These are phyloP conservation scores for Penicillium manginii DNA, from an alignment of 495 filamentous ascomycete species.

Conservation along the genomic window DNA sequence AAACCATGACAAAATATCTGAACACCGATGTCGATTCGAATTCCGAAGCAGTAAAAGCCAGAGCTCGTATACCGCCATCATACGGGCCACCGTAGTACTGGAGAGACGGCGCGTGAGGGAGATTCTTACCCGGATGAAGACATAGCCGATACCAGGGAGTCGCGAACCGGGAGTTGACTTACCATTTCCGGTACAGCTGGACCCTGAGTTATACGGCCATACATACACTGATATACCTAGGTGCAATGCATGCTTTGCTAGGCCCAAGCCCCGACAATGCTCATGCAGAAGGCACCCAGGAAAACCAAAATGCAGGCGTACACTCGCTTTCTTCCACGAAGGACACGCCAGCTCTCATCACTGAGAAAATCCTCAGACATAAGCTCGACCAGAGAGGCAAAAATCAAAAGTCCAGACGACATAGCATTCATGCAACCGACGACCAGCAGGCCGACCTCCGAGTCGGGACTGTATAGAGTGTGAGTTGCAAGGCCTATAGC, in stretches of 20 bases:
- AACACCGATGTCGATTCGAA: no score
- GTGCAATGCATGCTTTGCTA: not conserved
- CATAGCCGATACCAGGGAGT: not conserved
- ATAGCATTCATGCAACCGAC: conserved; percentile 74
- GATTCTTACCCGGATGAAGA: no score
- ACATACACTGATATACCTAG: conserved; percentile 19
- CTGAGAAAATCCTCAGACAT: conserved; percentile 67
- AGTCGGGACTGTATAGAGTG: conserved; percentile 65
- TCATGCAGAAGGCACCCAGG: conserved; percentile 75
- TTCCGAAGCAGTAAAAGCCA: no score
- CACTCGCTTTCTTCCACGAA: conserved; percentile 67
- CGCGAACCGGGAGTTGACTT: not conserved
- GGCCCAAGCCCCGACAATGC: conserved; percentile 82
- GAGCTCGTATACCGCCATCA: no score
- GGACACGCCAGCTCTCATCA: conserved; percentile 57
- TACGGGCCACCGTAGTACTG: no score
- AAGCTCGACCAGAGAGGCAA: conserved; percentile 64
- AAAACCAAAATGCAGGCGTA: conserved; percentile 73
- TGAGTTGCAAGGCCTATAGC: conserved; percentile 72
- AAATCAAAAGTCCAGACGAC: conserved; percentile 63
- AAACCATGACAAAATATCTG: no score
- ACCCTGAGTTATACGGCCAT: conserved; percentile 66
- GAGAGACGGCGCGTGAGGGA: no score
- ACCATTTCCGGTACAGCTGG: conserved; percentile 47
- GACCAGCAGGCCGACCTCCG: conserved; percentile 65